phyloP scores from a whole-genome alignment of 2,329 filamentous ascomycete genomes.

The Coniochaeta sp. region DNA sequence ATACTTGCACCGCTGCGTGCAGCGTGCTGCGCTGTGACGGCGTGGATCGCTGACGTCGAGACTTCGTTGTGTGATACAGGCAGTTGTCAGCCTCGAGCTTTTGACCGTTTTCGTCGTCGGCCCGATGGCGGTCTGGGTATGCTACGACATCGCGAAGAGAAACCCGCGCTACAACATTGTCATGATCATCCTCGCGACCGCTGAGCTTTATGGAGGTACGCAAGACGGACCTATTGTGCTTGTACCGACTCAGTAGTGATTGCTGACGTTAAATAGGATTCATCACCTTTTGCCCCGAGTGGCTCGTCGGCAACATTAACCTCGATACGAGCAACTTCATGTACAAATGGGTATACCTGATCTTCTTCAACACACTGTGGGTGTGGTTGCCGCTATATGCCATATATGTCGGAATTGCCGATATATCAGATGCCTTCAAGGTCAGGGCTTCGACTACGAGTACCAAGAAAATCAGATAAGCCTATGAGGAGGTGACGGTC shows the following conservation, averaged over 20 bases:
- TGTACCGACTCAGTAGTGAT: background rate
- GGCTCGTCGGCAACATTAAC: constrained; percentile 54
- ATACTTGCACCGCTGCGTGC: background rate
- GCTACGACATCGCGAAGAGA: constrained; percentile 49
- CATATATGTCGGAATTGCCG: constrained; percentile 43
- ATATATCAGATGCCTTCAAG: constrained; percentile 48
- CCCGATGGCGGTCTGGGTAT: constrained; percentile 50
- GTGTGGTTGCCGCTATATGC: constrained; percentile 55
- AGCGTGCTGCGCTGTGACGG: background rate
- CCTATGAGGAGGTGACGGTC: background rate
- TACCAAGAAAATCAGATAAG: constrained; percentile 23
- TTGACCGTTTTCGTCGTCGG: constrained; percentile 58
- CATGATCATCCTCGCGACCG: constrained; percentile 59
- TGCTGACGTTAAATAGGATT: constrained; percentile 39
- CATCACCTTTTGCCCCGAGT: constrained; percentile 66
- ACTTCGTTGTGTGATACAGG: constrained; percentile 20
- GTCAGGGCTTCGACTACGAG: constrained; percentile 23
- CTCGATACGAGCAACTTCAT: constrained; percentile 60
- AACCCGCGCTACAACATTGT: constrained; percentile 49
- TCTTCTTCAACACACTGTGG: constrained; percentile 65
- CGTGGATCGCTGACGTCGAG: constrained; percentile 3
- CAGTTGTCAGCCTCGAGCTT: constrained; percentile 57
- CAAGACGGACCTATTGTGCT: background rate
- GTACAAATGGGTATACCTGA: constrained; percentile 59
- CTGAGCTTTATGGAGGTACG: constrained; percentile 57